These are phyloP conservation scores for Saccharomycopsis sp. DNA, from an alignment of 805 yeast species.

Conservation along the genomic window DNA sequence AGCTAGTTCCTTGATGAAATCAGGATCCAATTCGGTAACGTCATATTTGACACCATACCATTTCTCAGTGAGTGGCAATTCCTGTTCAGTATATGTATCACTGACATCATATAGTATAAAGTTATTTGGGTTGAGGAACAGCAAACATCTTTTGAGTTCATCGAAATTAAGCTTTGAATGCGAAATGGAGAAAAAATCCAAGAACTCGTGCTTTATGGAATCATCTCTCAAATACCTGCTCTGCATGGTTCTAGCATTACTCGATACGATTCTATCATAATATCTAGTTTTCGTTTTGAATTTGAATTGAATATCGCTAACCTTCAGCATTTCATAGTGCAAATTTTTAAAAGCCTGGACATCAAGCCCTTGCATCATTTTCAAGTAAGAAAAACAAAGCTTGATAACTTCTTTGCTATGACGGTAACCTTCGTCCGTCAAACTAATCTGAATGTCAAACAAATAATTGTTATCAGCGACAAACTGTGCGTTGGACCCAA, in stretches of 20 bases:
- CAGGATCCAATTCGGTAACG: slow-evolving; percentile 34
- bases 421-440: slow-evolving; percentile 63
- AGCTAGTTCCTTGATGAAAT: slow-evolving; percentile 30
- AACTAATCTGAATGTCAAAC: slow-evolving; percentile 62
- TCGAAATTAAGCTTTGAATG: slow-evolving; percentile 37
- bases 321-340: slow-evolving; percentile 63
- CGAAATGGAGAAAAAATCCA: slow-evolving; percentile 5
- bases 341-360: slow-evolving; percentile 65
- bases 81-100: slow-evolving; percentile 42
- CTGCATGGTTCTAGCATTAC: slow-evolving; percentile 53
- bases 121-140: slow-evolving; percentile 46
- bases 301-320: slow-evolving; percentile 61
- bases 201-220: slow-evolving; percentile 3
- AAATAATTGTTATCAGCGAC: slow-evolving; percentile 59
- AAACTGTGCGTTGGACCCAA: slow-evolving; percentile 64
- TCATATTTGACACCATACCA: slow-evolving; percentile 90
- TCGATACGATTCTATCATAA: slow-evolving; percentile 56
- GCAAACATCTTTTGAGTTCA: slow-evolving; percentile 31
- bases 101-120: slow-evolving; percentile 49
- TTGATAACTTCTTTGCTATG: slow-evolving; percentile 54
- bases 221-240: slow-evolving; percentile 24
- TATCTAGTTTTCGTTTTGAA: slow-evolving; percentile 74
- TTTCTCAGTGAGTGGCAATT: slow-evolving; percentile 44
- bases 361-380: slow-evolving; percentile 36
- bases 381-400: slow-evolving; percentile 63